phyloP scores from a whole-genome alignment of 495 filamentous ascomycete genomes.

The Xylona heveae region DNA sequence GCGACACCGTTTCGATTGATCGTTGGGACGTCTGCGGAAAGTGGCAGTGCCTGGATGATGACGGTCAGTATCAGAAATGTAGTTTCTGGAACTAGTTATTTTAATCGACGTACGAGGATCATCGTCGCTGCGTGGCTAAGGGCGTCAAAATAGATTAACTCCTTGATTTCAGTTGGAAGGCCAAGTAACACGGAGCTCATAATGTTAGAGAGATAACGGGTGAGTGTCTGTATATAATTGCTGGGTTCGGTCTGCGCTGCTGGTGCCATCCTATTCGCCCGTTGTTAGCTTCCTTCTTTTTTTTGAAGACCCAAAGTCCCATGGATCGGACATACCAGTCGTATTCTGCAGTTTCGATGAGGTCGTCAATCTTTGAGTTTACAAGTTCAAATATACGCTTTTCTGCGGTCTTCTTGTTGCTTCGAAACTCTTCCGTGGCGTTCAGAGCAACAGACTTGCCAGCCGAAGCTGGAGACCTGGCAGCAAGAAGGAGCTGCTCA shows the following conservation, averaged over 20 bases:
- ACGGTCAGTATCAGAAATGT: slow-evolving; percentile 3
- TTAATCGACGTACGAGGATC: slow-evolving; percentile 42
- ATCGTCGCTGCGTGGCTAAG: slow-evolving; percentile 72
- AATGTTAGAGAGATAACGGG: slow-evolving; percentile 81
- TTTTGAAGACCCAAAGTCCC: background rate
- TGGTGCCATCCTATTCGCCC: slow-evolving; percentile 31
- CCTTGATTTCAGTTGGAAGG: slow-evolving; percentile 83
- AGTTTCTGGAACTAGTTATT: background rate
- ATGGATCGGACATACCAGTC: slow-evolving; percentile 39
- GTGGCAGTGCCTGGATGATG: slow-evolving; percentile 42
- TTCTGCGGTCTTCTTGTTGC: slow-evolving; percentile 85
- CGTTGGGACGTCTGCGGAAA: slow-evolving; percentile 54
- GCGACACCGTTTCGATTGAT: slow-evolving; percentile 76
- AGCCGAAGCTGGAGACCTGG: slow-evolving; percentile 55
- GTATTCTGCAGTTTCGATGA: slow-evolving; percentile 92
- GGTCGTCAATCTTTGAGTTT: slow-evolving; percentile 95
- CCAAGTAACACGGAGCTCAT: slow-evolving; percentile 88
- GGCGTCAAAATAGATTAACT: slow-evolving; percentile 93
- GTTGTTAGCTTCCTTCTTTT: slow-evolving; percentile 3
- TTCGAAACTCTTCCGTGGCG: slow-evolving; percentile 69
- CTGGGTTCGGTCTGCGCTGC: slow-evolving; percentile 46
- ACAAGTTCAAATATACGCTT: slow-evolving; percentile 97
- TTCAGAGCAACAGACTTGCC: slow-evolving; percentile 50
- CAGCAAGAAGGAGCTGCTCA: slow-evolving; percentile 60
- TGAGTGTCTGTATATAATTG: slow-evolving; percentile 87